A percentile compares a stretch with the other conserved stretches of the same genome.
Conservation (phyloP, 2,329 filamentous ascomycete genomes). For the Aspergillus latus region DNA sequence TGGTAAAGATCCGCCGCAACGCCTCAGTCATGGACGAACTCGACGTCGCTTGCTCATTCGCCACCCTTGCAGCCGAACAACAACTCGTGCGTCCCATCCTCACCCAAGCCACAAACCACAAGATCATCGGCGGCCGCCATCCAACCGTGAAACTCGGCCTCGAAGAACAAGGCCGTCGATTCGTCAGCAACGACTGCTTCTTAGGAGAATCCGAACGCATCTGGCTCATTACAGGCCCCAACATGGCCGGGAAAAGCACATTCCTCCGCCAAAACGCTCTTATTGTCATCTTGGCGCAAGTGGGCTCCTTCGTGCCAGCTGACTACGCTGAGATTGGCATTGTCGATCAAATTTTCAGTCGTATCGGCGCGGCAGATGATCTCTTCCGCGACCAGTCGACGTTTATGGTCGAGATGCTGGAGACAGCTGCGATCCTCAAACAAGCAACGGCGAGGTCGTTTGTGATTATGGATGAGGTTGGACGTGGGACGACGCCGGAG, state of each 20-base stretch:
- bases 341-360: conserved; percentile 94
- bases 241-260: conserved; percentile 97
- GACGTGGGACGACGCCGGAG: conserved; percentile 87
- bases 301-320: conserved; percentile 89
- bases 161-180: conserved; percentile 73
- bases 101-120: conserved; percentile 64
- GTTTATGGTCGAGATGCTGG: conserved; percentile 99
- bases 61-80: conserved; percentile 72
- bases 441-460: conserved; percentile 81
- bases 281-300: conserved; percentile 89
- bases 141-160: conserved; percentile 88
- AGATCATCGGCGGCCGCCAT: conserved; percentile 82
- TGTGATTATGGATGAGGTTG: conserved; percentile 98
- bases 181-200: conserved; percentile 82
- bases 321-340: conserved; percentile 81
- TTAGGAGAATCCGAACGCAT: conserved; percentile 73
- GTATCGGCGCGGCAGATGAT: conserved; percentile 91
- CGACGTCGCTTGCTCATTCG: conserved; percentile 85
- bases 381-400: conserved; percentile 94
- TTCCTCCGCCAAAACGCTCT: conserved; percentile 94
- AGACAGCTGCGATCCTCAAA: conserved; percentile 86
- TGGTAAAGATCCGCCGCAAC: conserved; percentile 84
- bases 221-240: conserved; percentile 74
- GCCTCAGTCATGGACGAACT: conserved; percentile 90
- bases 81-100: conserved; percentile 71